These are phyloP conservation scores for Russula vinacea DNA, from an alignment of 768 basidiomycete genomes.

Conservation along the genomic window DNA sequence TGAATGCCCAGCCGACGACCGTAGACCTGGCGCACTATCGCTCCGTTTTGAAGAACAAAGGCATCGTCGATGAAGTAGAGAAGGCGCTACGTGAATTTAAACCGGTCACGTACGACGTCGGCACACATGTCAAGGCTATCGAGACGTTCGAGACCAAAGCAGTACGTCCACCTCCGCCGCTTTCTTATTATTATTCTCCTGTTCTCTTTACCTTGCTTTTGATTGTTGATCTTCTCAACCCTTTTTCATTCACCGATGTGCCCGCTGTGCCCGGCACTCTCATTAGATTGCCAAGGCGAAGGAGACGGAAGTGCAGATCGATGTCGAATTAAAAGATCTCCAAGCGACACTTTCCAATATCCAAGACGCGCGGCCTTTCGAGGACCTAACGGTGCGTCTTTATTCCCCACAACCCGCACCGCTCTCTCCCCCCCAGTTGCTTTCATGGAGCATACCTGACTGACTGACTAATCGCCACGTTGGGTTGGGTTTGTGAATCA, in stretches of 20 bases:
- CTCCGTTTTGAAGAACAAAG: constrained; percentile 86
- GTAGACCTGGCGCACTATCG: constrained; percentile 93
- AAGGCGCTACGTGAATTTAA: constrained; percentile 86
- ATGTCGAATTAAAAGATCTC: constrained; percentile 85
- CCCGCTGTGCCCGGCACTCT: background rate
- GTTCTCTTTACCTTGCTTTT: background rate
- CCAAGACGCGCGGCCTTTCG: constrained; percentile 94
- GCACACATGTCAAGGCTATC: constrained; percentile 87
- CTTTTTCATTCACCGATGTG: background rate
- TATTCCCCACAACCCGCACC: background rate
- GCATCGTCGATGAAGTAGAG: constrained; percentile 89
- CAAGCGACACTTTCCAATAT: constrained; percentile 95
- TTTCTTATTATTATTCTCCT: background rate
- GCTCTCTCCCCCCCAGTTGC: too few relatives aligned
- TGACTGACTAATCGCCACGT: background rate
- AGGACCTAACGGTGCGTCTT: constrained; percentile 84
- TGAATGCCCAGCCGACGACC: constrained; percentile 68
- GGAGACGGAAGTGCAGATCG: constrained; percentile 86
- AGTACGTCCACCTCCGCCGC: constrained; percentile 48
- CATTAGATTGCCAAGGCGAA: constrained; percentile 80
- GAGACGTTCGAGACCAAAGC: constrained; percentile 96
- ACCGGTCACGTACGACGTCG: constrained; percentile 90
- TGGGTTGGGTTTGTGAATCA: background rate
- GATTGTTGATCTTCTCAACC: constrained; percentile 1
- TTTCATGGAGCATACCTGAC: background rate